Conservation (phyloP, 2,329 filamentous ascomycete genomes). For the Aspergillus terreus region DNA sequence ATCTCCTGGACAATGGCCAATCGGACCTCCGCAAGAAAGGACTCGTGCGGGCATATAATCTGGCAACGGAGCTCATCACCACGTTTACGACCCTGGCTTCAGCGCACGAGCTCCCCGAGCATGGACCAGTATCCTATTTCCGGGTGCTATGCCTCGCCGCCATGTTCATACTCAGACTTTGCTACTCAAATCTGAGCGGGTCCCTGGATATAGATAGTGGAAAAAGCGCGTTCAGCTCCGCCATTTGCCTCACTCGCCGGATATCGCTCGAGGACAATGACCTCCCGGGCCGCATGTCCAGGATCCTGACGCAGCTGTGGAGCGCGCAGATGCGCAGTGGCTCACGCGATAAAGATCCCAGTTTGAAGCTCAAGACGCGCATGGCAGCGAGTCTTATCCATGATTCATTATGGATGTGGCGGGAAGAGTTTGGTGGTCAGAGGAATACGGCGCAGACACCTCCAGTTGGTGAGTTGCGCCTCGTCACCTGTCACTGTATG, state of each 20-base stretch:
- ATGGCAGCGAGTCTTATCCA: not conserved
- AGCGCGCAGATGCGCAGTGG: not conserved
- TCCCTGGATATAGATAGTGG: not conserved
- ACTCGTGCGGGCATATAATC: not conserved
- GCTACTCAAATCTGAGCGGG: not conserved
- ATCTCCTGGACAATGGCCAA: not conserved
- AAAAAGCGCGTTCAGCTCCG: not conserved
- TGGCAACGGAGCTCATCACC: not conserved
- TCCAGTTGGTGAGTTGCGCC: not conserved
- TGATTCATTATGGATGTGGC: not conserved
- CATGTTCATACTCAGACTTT: not conserved
- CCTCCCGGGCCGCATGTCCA: not conserved
- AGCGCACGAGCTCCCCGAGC: not conserved
- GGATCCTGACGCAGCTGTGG: not conserved
- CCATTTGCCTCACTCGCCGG: not conserved
- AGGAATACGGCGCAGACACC: not conserved
- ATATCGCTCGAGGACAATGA: not conserved
- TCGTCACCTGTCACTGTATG: not conserved
- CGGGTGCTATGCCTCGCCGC: not conserved
- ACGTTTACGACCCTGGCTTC: not conserved
- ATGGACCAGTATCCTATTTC: not conserved
- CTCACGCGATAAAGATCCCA: not conserved
- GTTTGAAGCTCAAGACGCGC: not conserved
- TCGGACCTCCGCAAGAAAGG: not conserved
- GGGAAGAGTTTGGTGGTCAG: not conserved